Evolutionary conservation across 2,329 filamentous ascomycete species (phyloP), one percentile per base, ranked within the genome.

Genomic region (Fusarium torulosum): DNA sequence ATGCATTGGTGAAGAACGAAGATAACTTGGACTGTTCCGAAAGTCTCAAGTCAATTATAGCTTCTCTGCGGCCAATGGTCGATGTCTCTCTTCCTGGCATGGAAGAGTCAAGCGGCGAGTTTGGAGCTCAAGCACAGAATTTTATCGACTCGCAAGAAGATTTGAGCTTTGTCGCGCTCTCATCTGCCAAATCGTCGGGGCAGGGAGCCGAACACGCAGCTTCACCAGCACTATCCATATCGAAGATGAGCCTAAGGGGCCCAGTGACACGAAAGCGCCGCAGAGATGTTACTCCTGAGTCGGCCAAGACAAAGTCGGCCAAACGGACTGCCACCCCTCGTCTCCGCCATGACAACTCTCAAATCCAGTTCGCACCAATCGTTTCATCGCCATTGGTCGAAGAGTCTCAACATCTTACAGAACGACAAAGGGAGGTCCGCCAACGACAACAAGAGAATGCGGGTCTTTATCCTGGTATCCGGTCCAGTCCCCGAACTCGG

Each of bases 331-430:
- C 59, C 23, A 86, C 84, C 45, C 82, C 85, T 19, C 86, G 86
- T 60, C 81, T 90, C 27, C 87, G 91, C 33, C 93, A 97, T 70
- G 88, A 97, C 64, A 86, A 96, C 77, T 96, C 93, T 1, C 93
- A 96, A 73, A 85, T 96, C 25, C 85, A 92, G 42, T 96, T 96
- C 72, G 87, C 90, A 4, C 80, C 88, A 0, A 90, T 95, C 45
- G 85, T 86, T 29, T 87, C 88, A 0, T 76, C 84, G 4, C 79
- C 83, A 6, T 77, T 80, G 15, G 79, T 77, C 1, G 74, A 84
- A 4, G 89, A 92, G 56, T 93, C 91, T 1, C 93, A 96, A 70
- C 79, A 89, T 19, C 80, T 97, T 47, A 97, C 93, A 0, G 91
- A 94, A 35, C 86, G 88, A 42, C 93, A 97, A 75, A 90, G 85